Evolutionary conservation across 148 eudicot species (phyloP), one percentile per base, ranked within the genome.

Genomic region (Arctostaphylos glauca): DNA sequence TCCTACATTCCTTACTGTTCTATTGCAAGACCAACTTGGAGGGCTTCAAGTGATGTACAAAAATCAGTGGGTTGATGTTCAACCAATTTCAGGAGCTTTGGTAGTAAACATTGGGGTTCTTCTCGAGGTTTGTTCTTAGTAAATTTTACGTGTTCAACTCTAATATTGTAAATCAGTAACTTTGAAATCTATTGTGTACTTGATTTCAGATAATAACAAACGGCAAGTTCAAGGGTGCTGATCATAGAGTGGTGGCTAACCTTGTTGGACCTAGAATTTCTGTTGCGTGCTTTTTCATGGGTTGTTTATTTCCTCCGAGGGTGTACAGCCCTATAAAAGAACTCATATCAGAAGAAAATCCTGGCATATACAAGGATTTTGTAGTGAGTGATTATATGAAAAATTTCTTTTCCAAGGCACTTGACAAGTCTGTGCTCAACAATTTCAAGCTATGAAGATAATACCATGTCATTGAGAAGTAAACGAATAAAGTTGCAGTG

Each of bases 201-300:
- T 62, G 44, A 14, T 3, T 46, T 21, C 84, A 90, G 89, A 50
- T 73, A 86, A 48, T 86, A 38, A 78, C 88, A 0, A 90, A 90
- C 64, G 87, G 77, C 68, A 81, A 74, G 48, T 70, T 70, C n/a
- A 70, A 70, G n/a, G 31, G 74, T 41, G 74, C 41, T 15, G 68
- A 76, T 43, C 94, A 88, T 38, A 83, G 92, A 85, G 90, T 79
- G 41, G 21, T 75, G 31, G 87, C 81, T 0, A 86, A 84, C 21
- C 14, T 3, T 0, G 52, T 58, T 13, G 91, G 88, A 8, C 87
- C 94, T 38, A 91, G 91, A 66, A 89, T 90, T 14, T 91, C 89
- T 0, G 76, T 84, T 47, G 85, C 88, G 2, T 84, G 71, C 71
- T 66, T 66, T 25, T 25, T 25, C 44, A 66, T 23, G 10, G 71